Evolutionary conservation across 2,329 filamentous ascomycete genomes (phyloP), one percentile per base, ranked within the genome.

Genomic region (Clarireedia monteithiana): DNA sequence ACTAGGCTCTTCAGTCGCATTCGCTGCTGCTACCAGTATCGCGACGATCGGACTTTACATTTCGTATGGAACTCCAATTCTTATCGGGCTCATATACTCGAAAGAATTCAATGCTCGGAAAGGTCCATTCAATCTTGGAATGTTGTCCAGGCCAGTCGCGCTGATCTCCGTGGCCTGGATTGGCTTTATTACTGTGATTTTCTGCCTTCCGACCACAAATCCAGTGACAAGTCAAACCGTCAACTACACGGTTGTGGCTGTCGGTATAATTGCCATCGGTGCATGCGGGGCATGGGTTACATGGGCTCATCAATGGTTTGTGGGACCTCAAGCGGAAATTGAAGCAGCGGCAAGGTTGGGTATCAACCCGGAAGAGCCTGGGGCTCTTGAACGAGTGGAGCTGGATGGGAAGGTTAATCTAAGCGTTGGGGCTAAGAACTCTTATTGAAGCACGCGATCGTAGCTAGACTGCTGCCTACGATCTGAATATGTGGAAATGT

Each of bases 161-260:
- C 56, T 73, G 1, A 67, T 76, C 0, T 77, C 77, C 0, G 74
- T 73, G 14, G 50, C 71, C 0, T 83, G 79, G 78, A 81, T 83
- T 49, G 63, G 57, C 2, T 80, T 77, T 58, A 82, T 83, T 51
- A 76, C 76, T 0, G 73, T 83, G 14, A 73, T 81, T 6, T 83
- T 83, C 66, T 82, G 80, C 60, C 68, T 83, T 36, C 80, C 80
- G 0, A 76, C 77, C 0, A 62, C 73, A 9, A 82, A 82, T 63
- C 80, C 80, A 0, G 79, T 82, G 2, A 76, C 75, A 0, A 71
- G 69, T n/a, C 73, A 82, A 69, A 81, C 79, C 4, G 66, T 83
- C 23, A 83, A 83, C 47, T 83, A 83, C 62, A 81, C 80, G 0
- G 76, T 77, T 0, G 80, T 83, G 0, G 80, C 80, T 0, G 80